A percentile compares a stretch with the other conserved stretches of the same genome.
Evolutionary conservation across 495 filamentous ascomycete genomes (phyloP).

Genomic region (Penicillium turbatum): DNA sequence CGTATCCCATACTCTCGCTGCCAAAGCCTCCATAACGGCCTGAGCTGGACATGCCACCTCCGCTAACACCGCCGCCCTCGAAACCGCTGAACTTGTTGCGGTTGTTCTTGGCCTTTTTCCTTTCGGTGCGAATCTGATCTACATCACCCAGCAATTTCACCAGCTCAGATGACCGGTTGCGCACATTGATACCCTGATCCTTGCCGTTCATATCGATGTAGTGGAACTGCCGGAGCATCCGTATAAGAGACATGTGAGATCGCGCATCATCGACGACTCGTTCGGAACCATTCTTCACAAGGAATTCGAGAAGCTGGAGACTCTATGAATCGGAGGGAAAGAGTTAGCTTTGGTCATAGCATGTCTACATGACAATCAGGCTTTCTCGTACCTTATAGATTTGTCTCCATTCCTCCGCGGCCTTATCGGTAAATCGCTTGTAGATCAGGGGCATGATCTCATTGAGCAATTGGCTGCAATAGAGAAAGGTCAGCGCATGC

Average conservation of each 20-base stretch:
- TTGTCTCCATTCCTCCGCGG: conserved; percentile 97
- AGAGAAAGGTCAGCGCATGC: conserved; percentile 14
- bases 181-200: conserved; percentile 96
- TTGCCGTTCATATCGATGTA: conserved; percentile 95
- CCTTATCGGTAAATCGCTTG: conserved; percentile 97
- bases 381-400: conserved; percentile 78
- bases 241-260: conserved; percentile 87
- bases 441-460: conserved; percentile 99
- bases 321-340: conserved; percentile 46
- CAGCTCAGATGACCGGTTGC: conserved; percentile 92
- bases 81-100: conserved; percentile 93
- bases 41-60: conserved; percentile 52
- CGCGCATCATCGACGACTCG: conserved; percentile 96
- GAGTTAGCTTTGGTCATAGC: neutral
- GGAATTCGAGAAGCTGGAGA: conserved; percentile 92
- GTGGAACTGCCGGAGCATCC: conserved; percentile 99
- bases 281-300: conserved; percentile 98
- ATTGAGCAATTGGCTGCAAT: conserved; percentile 80
- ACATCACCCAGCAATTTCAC: conserved; percentile 92
- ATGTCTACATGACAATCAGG: neutral
- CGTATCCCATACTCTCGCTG: conserved; percentile 67
- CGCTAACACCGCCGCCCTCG: conserved; percentile 67
- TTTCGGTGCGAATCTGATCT: conserved; percentile 82
- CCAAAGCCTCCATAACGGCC: conserved; percentile 87
- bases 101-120: conserved; percentile 88